Base-by-base conservation (phyloP, 2,329 filamentous ascomycete genomes). In the Colletotrichum filicis region DNA sequence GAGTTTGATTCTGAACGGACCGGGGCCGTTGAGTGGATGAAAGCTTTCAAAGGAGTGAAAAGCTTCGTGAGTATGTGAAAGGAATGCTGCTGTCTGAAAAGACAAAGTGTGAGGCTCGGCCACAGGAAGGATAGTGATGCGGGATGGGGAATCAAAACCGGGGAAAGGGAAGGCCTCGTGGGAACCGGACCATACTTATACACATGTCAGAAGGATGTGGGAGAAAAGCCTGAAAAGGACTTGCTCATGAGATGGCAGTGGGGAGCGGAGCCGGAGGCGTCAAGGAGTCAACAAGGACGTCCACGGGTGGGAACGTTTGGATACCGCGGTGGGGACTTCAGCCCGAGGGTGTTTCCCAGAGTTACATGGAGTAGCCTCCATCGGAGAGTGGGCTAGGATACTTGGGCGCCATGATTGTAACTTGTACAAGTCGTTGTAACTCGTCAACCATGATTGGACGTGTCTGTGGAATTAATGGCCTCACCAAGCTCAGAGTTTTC, bases 41-140 rank as follows among this genome's bases (percentile, higher is more conserved):
- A 14, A 52, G 68, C 68, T 74, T 74, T 69, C 68, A 62, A 75
- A 75, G 49, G 74, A 75, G 69, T 70, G 72, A 74, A 46, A 73
- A 73, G 73, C 64, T 69, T 61, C 30, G 53, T 49, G 24, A 35
- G 37, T 56, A 46, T 66, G 19, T 68, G 53, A 74, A 74, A 66
- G 59, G 63, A 70, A 75, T 52, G 55, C 55, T 35, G 59, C 26
- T 74, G 74, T 75, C 74, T 71, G 64, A 62, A 68, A 46, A 73
- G 71, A 73, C 71, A 61, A 65, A 57, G 60, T 66, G 55, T 56
- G 60, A 74, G 66, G 68, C 68, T 71, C 68, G 68, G 68, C 68
- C 71, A 74, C 65, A 35, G 74, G 53, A 68, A 73, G 72, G 65
- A 73, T 74, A 58, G 68, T 73, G 74, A 73, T 75, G 56, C 32